phyloP scores from a whole-genome alignment of 2,329 filamentous ascomycete species.

The Diplocarpon rosae region DNA sequence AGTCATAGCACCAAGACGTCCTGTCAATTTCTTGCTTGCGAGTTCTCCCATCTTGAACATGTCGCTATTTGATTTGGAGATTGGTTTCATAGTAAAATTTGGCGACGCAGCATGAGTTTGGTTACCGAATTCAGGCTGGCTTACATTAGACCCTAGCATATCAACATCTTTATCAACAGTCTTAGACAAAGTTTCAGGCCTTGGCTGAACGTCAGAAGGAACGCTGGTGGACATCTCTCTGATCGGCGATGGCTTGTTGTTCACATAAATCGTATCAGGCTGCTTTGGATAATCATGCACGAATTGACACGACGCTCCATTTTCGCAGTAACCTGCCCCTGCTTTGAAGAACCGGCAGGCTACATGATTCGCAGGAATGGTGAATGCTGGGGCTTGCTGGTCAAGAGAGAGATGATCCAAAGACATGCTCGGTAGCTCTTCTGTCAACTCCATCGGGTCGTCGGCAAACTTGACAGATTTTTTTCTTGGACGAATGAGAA shows the following conservation, averaged over 20 bases:
- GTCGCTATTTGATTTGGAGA: neutral
- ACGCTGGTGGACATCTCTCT: no score
- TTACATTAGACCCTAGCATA: neutral
- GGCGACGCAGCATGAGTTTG: neutral
- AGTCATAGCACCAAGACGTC: slow-evolving; percentile 1
- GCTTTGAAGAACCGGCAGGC: neutral
- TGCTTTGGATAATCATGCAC: neutral
- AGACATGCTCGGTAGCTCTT: no score
- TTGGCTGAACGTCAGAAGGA: neutral
- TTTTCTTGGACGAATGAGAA: no score
- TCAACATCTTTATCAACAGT: neutral
- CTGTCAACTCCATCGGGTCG: no score
- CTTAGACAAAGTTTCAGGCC: neutral
- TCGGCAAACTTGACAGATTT: no score
- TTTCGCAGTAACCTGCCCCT: neutral
- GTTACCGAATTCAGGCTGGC: neutral
- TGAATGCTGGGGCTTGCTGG: no score
- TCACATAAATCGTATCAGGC: neutral
- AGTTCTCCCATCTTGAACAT: slow-evolving; percentile 14
- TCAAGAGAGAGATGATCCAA: no score
- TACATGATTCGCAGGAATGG: no score
- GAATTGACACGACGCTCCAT: neutral
- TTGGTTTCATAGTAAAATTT: no score
- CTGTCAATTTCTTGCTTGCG: slow-evolving; percentile 3
- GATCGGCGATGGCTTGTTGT: neutral